phyloP scores from a whole-genome alignment of 345 rosid genomes.

The Clausena lansium region DNA sequence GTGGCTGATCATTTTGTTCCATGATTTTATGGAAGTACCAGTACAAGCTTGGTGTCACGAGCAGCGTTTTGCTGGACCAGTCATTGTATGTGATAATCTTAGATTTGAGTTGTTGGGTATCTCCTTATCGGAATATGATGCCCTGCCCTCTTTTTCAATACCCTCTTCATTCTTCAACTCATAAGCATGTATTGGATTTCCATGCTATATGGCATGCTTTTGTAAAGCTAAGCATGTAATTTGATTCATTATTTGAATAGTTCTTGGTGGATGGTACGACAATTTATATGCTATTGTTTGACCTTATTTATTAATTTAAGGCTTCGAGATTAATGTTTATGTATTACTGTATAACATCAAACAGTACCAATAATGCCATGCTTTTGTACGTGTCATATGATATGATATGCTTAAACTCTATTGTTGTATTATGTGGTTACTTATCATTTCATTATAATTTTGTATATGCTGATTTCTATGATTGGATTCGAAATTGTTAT shows the following conservation, averaged over 20 bases:
- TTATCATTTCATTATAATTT: too few species aligned
- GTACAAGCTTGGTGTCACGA: not conserved
- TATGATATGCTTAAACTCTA: too few species aligned
- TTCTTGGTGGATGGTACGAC: not conserved
- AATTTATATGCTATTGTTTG: not conserved
- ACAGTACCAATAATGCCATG: too few species aligned
- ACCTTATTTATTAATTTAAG: not conserved
- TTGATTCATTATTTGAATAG: conserved; percentile 20
- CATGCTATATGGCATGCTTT: conserved; percentile 17
- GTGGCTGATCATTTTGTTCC: conserved; percentile 1
- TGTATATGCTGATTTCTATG: too few species aligned
- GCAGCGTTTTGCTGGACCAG: conserved; percentile 15
- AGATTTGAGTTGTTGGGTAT: not conserved
- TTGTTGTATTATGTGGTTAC: too few species aligned
- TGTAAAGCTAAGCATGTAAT: conserved; percentile 36
- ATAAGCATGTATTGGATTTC: conserved; percentile 22
- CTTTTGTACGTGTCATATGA: too few species aligned
- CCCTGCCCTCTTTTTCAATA: conserved; percentile 3
- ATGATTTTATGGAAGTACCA: not conserved
- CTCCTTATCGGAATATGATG: not conserved
- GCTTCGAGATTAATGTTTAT: not conserved
- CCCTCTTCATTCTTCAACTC: conserved; percentile 8
- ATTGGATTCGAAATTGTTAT: too few species aligned
- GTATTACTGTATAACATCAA: not conserved
- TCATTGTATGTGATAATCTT: not conserved